Evolutionary conservation across 306 rosid genomes (phyloP).

Genomic region (Prunus fruticosa): DNA sequence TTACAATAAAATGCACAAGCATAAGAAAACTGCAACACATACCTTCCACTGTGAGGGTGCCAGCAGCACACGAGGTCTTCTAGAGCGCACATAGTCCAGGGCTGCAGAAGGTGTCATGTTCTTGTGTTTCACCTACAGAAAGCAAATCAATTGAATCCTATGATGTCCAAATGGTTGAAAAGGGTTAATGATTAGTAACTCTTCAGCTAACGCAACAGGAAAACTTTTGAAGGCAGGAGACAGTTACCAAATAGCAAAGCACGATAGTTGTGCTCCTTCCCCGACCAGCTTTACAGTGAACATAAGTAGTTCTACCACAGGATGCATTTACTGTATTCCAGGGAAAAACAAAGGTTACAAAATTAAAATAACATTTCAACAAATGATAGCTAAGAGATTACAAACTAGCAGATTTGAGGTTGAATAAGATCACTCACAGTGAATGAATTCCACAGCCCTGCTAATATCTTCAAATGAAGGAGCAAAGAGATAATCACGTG

Average conservation of each 20-base stretch:
- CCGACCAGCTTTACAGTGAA: constrained; percentile 97
- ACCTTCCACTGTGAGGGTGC: constrained; percentile 98
- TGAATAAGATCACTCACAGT: constrained; percentile 44
- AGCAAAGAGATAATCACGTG: constrained; percentile 96
- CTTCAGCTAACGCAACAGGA: not conserved
- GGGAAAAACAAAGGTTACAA: not conserved
- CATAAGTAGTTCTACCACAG: constrained; percentile 79
- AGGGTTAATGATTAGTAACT: not conserved
- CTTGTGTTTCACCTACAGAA: constrained; percentile 74
- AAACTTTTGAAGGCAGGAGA: constrained; percentile 1
- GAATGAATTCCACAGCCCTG: constrained; percentile 93
- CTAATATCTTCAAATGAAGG: constrained; percentile 75
- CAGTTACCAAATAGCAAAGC: constrained; percentile 90
- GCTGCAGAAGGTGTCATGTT: constrained; percentile 82
- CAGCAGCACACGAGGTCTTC: constrained; percentile 85
- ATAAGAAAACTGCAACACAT: not conserved
- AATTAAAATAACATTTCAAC: not conserved
- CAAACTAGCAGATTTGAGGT: constrained; percentile 3
- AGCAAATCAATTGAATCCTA: constrained; percentile 17
- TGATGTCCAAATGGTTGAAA: not conserved
- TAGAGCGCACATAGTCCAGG: constrained; percentile 79
- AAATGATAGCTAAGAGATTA: not conserved
- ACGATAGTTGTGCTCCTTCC: constrained; percentile 98
- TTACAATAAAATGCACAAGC: not conserved
- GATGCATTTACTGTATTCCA: constrained; percentile 52